Evolutionary conservation across 768 basidiomycete species (phyloP).

Genomic region (Tricholoma furcatifolium): DNA sequence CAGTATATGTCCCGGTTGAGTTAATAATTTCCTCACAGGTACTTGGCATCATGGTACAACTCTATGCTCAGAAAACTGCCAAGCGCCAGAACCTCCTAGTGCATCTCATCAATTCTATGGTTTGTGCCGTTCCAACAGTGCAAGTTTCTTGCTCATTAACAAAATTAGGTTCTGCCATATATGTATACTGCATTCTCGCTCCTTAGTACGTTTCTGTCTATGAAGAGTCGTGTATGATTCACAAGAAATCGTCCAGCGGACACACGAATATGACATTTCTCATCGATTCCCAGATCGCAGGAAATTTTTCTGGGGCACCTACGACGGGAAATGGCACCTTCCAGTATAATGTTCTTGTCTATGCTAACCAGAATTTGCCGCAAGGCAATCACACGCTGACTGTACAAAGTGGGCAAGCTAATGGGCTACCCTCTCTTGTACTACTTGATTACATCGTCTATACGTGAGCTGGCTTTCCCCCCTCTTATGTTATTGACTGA

Average conservation of each 20-base stretch:
- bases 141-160: conserved; percentile 1
- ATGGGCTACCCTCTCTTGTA: conserved; percentile 26
- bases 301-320: conserved; percentile 23
- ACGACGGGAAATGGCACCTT: conserved; percentile 18
- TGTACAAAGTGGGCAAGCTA: conserved; percentile 31
- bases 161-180: conserved; percentile 42
- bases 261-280: conserved; percentile 36
- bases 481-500: background rate
- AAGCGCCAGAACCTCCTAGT: conserved; percentile 14
- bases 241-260: conserved; percentile 16
- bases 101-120: conserved; percentile 36
- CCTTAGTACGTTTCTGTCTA: conserved; percentile 8
- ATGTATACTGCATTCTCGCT: conserved; percentile 40
- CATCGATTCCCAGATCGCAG: conserved; percentile 31
- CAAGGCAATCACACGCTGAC: conserved; percentile 28
- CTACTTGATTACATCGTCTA: conserved; percentile 42
- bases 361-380: conserved; percentile 25
- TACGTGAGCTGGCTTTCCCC: conserved; percentile 24
- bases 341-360: conserved; percentile 36
- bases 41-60: conserved; percentile 36
- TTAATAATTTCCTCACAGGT: conserved; percentile 4
- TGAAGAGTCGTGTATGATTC: background rate
- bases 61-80: conserved; percentile 4
- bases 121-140: conserved; percentile 12
- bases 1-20: background rate